Percentiles rank a stretch among this genome's conserved stretches.
Conservation (phyloP, 805 yeast species). For the Kregervanrija pseudodelftensis region DNA sequence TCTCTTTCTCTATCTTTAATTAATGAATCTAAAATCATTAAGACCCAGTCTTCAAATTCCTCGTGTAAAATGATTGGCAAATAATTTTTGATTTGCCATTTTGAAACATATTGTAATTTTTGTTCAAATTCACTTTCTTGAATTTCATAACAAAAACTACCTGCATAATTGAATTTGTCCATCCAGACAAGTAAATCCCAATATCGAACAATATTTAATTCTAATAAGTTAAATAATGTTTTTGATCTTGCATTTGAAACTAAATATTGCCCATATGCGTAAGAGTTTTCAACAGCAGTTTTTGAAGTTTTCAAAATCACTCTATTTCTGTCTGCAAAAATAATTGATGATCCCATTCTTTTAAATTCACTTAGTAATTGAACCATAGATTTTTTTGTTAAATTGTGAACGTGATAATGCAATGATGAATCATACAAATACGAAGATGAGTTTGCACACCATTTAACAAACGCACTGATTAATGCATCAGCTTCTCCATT, state of each 20-base stretch:
- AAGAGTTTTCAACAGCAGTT: constrained; percentile 74
- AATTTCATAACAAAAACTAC: constrained; percentile 46
- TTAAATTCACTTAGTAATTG: constrained; percentile 77
- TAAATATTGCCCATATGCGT: constrained; percentile 83
- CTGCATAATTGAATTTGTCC: constrained; percentile 86
- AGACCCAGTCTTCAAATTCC: constrained; percentile 86
- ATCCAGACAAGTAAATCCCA: constrained; percentile 97
- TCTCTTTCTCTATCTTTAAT: constrained; percentile 44
- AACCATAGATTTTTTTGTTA: constrained; percentile 73
- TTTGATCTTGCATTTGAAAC: constrained; percentile 70
- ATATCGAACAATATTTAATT: constrained; percentile 61
- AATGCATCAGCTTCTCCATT: constrained; percentile 66
- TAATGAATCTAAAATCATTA: constrained; percentile 65
- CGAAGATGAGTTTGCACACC: constrained; percentile 80
- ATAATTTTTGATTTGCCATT: constrained; percentile 76
- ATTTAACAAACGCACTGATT: constrained; percentile 71
- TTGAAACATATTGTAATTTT: constrained; percentile 40
- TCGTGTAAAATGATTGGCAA: constrained; percentile 68
- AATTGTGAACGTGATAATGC: constrained; percentile 80
- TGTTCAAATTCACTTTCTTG: constrained; percentile 33
- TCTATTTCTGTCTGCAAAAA: constrained; percentile 75
- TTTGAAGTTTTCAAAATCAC: constrained; percentile 69
- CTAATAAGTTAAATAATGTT: constrained; percentile 78
- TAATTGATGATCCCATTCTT: constrained; percentile 68
- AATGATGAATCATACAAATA: constrained; percentile 68